A percentile compares a stretch with the other conserved stretches of the same genome.
Conservation (phyloP, 208 protist species). For the Leishmania turanica region DNA sequence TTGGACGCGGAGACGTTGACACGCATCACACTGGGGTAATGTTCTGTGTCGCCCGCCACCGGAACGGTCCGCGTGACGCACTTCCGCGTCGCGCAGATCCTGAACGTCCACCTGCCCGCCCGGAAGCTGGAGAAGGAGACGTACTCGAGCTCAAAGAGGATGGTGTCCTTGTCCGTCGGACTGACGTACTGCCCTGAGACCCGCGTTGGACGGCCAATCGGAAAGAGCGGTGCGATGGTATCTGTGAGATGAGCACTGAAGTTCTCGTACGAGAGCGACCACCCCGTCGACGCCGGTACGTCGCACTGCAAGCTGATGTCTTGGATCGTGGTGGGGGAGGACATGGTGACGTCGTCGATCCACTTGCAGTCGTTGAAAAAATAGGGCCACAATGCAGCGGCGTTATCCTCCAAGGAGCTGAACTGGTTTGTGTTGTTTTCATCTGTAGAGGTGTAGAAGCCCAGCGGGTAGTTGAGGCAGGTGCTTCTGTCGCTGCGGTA, state of each 20-base stretch:
- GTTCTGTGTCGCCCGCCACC: background rate
- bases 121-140: constrained; percentile 34
- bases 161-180: constrained; percentile 9
- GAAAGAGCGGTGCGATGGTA: constrained; percentile 32
- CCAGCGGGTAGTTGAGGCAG: constrained; percentile 12
- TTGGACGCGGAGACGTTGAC: constrained; percentile 6
- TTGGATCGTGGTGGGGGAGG: constrained; percentile 20
- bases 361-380: constrained; percentile 4
- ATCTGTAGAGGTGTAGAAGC: constrained; percentile 25
- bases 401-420: constrained; percentile 23
- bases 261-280: constrained; percentile 27
- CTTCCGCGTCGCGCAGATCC: constrained; percentile 7
- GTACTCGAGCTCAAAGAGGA: constrained; percentile 28
- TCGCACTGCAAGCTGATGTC: constrained; percentile 36
- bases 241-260: constrained; percentile 28
- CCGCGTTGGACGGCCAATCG: constrained; percentile 31
- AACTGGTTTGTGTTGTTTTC: constrained; percentile 38
- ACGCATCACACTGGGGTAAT: constrained; percentile 15
- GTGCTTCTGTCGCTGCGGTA: constrained; percentile 18
- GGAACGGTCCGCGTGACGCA: constrained; percentile 10
- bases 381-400: background rate
- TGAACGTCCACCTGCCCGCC: constrained; percentile 23
- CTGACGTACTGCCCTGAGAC: constrained; percentile 19
- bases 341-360: constrained; percentile 36
- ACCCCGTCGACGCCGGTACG: constrained; percentile 26